phyloP scores from a whole-genome alignment of 2,329 filamentous ascomycete genomes.

The Xylariaceae sp. region DNA sequence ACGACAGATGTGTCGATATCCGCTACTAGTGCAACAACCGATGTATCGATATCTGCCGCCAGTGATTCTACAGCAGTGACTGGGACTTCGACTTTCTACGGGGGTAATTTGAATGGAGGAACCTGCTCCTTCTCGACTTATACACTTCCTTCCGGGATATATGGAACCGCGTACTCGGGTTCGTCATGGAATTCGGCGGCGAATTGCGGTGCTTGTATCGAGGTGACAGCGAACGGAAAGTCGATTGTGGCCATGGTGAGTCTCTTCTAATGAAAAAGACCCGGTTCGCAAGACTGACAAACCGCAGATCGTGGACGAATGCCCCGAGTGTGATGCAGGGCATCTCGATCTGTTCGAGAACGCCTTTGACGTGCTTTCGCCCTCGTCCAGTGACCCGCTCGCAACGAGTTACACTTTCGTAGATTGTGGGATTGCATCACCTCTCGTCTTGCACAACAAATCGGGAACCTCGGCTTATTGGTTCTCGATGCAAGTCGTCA shows the following conservation, averaged over 20 bases:
- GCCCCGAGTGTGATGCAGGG: constrained; percentile 37
- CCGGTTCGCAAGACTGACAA: background rate
- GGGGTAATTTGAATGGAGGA: constrained; percentile 54
- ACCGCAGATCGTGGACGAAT: constrained; percentile 42
- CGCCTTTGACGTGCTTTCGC: constrained; percentile 37
- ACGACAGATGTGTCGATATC: background rate
- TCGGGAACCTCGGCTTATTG: constrained; percentile 40
- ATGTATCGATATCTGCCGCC: background rate
- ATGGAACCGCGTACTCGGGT: constrained; percentile 59
- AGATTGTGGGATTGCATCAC: constrained; percentile 39
- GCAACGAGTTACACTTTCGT: constrained; percentile 40
- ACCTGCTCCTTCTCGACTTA: constrained; percentile 62
- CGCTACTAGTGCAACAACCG: background rate
- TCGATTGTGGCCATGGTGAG: constrained; percentile 61
- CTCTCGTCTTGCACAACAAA: constrained; percentile 43
- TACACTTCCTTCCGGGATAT: constrained; percentile 54
- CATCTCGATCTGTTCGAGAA: constrained; percentile 45
- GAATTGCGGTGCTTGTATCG: constrained; percentile 59
- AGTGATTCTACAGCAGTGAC: constrained; percentile 21
- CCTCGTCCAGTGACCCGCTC: constrained; percentile 33
- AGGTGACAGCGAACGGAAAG: constrained; percentile 54
- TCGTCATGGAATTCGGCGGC: constrained; percentile 52
- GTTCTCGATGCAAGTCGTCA: constrained; percentile 59
- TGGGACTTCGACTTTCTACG: constrained; percentile 50
- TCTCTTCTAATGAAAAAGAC: background rate